These are phyloP conservation scores for Ampelomyces quisqualis DNA, from an alignment of 2,329 filamentous ascomycete species.

Conservation along the genomic window DNA sequence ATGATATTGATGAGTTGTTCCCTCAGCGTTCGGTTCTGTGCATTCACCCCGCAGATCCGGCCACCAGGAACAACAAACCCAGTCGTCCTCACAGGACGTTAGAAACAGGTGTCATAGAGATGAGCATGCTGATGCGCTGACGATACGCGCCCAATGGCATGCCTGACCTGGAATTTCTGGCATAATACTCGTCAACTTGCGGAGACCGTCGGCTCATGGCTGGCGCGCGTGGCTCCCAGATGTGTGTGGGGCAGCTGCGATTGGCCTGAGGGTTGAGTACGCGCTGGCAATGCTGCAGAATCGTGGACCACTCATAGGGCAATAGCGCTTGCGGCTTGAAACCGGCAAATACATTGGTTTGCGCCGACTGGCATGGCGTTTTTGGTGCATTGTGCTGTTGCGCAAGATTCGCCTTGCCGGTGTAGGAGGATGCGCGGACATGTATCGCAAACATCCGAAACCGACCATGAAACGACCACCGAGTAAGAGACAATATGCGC, in stretches of 20 bases:
- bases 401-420: conserved; percentile 3
- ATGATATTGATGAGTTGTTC: conserved; percentile 16
- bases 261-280: conserved; percentile 22
- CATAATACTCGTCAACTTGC: conserved; percentile 19
- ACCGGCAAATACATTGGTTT: conserved; percentile 18
- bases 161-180: conserved; percentile 14
- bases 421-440: conserved; percentile 7
- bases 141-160: conserved; percentile 24
- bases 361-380: conserved; percentile 13
- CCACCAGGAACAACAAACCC: conserved; percentile 26
- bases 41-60: conserved; percentile 17
- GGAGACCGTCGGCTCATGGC: conserved; percentile 20
- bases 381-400: conserved; percentile 5
- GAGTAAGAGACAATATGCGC: conserved; percentile 1
- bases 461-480: conserved; percentile 7
- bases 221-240: conserved; percentile 19
- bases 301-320: conserved; percentile 27
- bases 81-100: conserved; percentile 21
- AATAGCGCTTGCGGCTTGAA: conserved; percentile 36
- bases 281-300: conserved; percentile 32
- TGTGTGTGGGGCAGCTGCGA: conserved; percentile 9
- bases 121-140: conserved; percentile 11
- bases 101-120: conserved; percentile 24
- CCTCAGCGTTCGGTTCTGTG: conserved; percentile 12
- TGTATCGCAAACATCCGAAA: conserved; percentile 3